These are phyloP conservation scores for Scheffersomyces titani DNA, from an alignment of 1,139 yeast genomes.

Conservation along the genomic window DNA sequence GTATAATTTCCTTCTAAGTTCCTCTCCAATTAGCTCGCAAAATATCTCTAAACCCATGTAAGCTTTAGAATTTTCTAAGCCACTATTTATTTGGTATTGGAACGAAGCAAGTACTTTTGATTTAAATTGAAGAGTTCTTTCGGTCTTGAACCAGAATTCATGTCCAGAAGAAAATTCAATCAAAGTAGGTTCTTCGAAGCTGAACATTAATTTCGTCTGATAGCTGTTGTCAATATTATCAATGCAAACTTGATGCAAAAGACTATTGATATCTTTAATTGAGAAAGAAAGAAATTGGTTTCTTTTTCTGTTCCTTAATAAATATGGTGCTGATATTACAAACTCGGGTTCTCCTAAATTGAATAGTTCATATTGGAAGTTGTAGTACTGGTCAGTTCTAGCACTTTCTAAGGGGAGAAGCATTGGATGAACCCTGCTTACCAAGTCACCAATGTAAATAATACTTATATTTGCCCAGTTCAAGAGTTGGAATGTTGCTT, in stretches of 20 bases:
- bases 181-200: constrained; percentile 11
- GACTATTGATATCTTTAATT: background rate
- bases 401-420: background rate
- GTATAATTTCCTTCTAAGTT: constrained; percentile 44
- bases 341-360: constrained; percentile 8
- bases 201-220: constrained; percentile 1
- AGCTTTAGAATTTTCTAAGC: constrained; percentile 28
- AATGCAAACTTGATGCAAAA: background rate
- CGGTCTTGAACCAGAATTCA: constrained; percentile 56
- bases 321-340: background rate
- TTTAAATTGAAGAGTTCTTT: constrained; percentile 15
- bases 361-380: constrained; percentile 17
- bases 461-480: constrained; percentile 28
- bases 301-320: background rate
- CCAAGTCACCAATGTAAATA: background rate
- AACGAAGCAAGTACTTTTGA: constrained; percentile 41
- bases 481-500: constrained; percentile 25
- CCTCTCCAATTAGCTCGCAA: constrained; percentile 43
- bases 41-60: constrained; percentile 52
- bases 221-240: background rate
- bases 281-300: constrained; percentile 7
- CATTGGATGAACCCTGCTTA: background rate
- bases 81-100: constrained; percentile 34
- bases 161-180: constrained; percentile 17
- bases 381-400: constrained; percentile 13